Conservation (phyloP, 129 eudicot species). For the Flaveria linearis region DNA sequence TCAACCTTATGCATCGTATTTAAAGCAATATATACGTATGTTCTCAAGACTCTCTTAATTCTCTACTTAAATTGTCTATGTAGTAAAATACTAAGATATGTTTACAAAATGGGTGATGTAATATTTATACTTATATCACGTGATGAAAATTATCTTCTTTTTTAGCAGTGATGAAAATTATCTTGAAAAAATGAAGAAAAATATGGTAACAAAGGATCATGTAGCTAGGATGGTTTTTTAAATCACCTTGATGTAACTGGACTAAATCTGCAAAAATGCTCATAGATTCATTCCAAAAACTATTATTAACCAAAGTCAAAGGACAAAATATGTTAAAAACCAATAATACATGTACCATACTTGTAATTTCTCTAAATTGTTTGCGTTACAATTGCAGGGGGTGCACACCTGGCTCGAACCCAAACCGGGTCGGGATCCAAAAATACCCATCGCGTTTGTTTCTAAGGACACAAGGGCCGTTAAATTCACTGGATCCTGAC, state of each 20-base stretch:
- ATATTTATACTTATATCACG: too few relatives aligned
- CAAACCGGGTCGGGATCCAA: too few relatives aligned
- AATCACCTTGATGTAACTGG: neutral
- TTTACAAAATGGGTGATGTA: too few relatives aligned
- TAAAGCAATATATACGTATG: too few relatives aligned
- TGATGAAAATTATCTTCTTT: too few relatives aligned
- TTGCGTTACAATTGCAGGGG: conserved; percentile 24
- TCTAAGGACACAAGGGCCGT: conserved; percentile 26
- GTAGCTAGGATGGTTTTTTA: too few relatives aligned
- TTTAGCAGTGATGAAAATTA: too few relatives aligned
- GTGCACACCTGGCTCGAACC: conserved; percentile 31
- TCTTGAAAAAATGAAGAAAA: too few relatives aligned
- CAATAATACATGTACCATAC: neutral
- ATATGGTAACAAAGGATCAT: neutral
- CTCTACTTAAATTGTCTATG: too few relatives aligned
- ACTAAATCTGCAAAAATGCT: neutral
- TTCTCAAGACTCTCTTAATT: too few relatives aligned
- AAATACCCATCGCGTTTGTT: conserved; percentile 24
- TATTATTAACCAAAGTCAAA: neutral
- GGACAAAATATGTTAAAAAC: neutral
- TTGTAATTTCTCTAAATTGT: neutral
- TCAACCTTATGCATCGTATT: too few relatives aligned
- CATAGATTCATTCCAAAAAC: neutral
- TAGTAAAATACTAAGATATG: too few relatives aligned
- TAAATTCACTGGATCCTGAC: conserved; percentile 22